phyloP scores from a whole-genome alignment of 805 yeast genomes.

The Metschnikowia proteae region DNA sequence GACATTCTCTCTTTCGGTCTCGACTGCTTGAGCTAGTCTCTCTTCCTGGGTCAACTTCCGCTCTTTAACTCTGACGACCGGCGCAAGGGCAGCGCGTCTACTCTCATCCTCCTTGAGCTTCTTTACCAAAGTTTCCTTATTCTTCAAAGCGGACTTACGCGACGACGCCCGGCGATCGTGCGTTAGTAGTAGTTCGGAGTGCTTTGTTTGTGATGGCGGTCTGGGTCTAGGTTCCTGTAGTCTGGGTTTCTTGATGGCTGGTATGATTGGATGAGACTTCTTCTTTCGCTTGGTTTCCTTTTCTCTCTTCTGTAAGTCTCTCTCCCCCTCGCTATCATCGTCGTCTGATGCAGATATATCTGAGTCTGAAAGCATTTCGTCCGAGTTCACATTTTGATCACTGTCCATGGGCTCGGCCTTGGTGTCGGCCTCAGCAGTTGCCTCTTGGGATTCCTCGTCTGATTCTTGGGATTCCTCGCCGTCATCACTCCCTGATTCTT shows the following conservation, averaged over 20 bases:
- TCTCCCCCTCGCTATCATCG: conserved; percentile 69
- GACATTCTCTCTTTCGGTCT: conserved; percentile 76
- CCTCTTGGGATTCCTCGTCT: conserved; percentile 21
- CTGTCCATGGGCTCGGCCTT: conserved; percentile 12
- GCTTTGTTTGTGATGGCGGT: conserved; percentile 25
- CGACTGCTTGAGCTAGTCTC: conserved; percentile 74
- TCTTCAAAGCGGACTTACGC: conserved; percentile 72
- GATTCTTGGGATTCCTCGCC: conserved; percentile 22
- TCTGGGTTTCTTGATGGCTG: conserved; percentile 32
- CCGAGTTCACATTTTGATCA: conserved; percentile 29
- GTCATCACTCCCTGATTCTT: conserved; percentile 19
- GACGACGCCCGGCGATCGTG: conserved; percentile 66
- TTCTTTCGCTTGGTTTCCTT: conserved; percentile 30
- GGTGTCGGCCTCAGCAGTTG: conserved; percentile 8
- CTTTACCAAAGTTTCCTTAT: conserved; percentile 71
- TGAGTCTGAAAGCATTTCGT: conserved; percentile 55
- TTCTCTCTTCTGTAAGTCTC: conserved; percentile 50
- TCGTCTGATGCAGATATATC: conserved; percentile 48
- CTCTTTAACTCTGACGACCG: conserved; percentile 37
- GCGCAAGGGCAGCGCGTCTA: conserved; percentile 47
- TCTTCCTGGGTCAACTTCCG: conserved; percentile 67
- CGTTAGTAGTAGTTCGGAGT: conserved; percentile 49
- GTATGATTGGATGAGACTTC: conserved; percentile 23
- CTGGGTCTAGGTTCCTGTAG: conserved; percentile 22
- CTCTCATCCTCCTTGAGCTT: conserved; percentile 66